These are phyloP conservation scores for Aspergillus arachidicola DNA, from an alignment of 2,329 filamentous ascomycete species.

Conservation along the genomic window DNA sequence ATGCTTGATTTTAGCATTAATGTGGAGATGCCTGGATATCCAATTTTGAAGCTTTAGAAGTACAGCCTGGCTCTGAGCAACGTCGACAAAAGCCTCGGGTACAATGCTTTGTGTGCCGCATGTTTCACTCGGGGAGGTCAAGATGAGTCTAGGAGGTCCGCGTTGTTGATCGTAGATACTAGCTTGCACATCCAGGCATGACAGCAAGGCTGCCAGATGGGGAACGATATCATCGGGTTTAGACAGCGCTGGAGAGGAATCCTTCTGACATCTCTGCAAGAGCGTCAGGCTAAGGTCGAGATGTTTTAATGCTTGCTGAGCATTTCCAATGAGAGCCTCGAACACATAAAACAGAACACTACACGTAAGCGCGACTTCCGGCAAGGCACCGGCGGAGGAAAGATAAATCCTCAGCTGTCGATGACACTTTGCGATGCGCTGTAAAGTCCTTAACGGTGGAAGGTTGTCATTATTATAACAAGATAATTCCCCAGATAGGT, in stretches of 20 bases:
- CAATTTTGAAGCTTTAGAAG: slow-evolving; percentile 27
- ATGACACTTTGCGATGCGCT: slow-evolving; percentile 26
- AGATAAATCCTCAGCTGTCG: slow-evolving; percentile 28
- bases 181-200: slow-evolving; percentile 26
- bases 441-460: slow-evolving; percentile 7
- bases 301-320: slow-evolving; percentile 25
- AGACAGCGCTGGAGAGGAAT: background rate
- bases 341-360: slow-evolving; percentile 30
- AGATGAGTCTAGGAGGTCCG: slow-evolving; percentile 14
- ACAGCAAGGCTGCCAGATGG: slow-evolving; percentile 17
- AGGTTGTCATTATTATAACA: background rate
- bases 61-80: slow-evolving; percentile 17
- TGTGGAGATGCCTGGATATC: slow-evolving; percentile 22
- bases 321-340: slow-evolving; percentile 27
- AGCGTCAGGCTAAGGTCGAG: slow-evolving; percentile 27
- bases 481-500: background rate
- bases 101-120: background rate
- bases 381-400: slow-evolving; percentile 17
- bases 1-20: slow-evolving; percentile 13
- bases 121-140: slow-evolving; percentile 7
- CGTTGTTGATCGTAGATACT: slow-evolving; percentile 19
- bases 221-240: slow-evolving; percentile 18
- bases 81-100: slow-evolving; percentile 3
- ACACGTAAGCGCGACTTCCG: slow-evolving; percentile 27
- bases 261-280: slow-evolving; percentile 17